phyloP scores from a whole-genome alignment of 495 filamentous ascomycete genomes.

The Hypoxylon subgilvum region DNA sequence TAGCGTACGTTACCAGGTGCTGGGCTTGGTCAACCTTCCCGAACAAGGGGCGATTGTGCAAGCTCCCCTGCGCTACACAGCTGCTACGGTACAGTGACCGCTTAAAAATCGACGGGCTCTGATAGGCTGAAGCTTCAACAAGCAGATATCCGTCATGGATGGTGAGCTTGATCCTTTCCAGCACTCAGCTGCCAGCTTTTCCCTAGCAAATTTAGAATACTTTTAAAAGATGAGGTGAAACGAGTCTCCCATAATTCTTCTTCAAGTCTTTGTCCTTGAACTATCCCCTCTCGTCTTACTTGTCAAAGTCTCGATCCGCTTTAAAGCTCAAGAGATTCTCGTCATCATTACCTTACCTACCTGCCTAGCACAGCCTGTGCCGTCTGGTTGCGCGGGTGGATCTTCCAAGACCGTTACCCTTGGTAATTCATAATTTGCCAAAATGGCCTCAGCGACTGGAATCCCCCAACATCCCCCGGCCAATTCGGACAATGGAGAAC shows the following conservation, averaged over 20 bases:
- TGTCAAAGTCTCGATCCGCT: neutral
- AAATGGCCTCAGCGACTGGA: conserved; percentile 63
- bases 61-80: conserved; percentile 19
- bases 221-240: conserved; percentile 22
- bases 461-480: conserved; percentile 52
- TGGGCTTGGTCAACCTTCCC: conserved; percentile 13
- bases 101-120: conserved; percentile 31
- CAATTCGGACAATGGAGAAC: conserved; percentile 36
- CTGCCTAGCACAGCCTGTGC: too few species aligned
- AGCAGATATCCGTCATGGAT: conserved; percentile 35
- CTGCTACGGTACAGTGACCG: conserved; percentile 14
- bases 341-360: neutral
- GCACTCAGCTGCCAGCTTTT: conserved; percentile 15
- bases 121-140: conserved; percentile 32
- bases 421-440: conserved; percentile 34
- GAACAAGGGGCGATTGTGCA: conserved; percentile 16
- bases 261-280: neutral
- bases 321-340: too few species aligned
- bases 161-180: conserved; percentile 35
- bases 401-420: conserved; percentile 10
- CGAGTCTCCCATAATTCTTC: conserved; percentile 15
- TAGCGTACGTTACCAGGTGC: too few species aligned
- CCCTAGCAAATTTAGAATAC: conserved; percentile 1
- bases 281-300: neutral
- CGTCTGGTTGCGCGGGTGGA: conserved; percentile 9